A percentile compares a stretch with the other conserved stretches of the same genome.
phyloP scores from a whole-genome alignment of 768 basidiomycete genomes.

The Hericium rajendrae region DNA sequence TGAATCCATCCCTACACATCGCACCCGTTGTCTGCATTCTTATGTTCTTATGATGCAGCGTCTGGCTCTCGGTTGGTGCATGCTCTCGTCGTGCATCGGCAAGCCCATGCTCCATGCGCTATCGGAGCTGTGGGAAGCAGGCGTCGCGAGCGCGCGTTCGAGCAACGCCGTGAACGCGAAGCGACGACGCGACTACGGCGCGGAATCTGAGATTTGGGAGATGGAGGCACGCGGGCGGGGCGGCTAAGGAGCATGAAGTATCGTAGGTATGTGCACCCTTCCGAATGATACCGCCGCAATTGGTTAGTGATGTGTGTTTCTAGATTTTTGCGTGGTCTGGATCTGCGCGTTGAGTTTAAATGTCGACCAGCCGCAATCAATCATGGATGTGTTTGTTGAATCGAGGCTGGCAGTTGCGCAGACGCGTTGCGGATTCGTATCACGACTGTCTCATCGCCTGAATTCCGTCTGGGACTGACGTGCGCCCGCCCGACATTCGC shows the following conservation, averaged over 20 bases:
- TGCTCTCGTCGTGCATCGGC: conserved; percentile 61
- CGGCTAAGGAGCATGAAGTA: conserved; percentile 8
- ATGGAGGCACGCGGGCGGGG: conserved; percentile 37
- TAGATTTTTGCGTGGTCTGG: no score
- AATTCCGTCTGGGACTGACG: no score
- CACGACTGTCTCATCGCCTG: no score
- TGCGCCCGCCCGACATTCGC: no score
- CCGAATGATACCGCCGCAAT: no score
- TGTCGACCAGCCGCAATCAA: no score
- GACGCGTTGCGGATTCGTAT: no score
- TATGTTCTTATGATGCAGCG: conserved; percentile 21
- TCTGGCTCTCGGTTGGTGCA: conserved; percentile 50
- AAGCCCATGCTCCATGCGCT: conserved; percentile 35
- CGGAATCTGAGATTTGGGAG: conserved; percentile 51
- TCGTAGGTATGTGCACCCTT: no score
- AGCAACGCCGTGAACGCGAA: conserved; percentile 12
- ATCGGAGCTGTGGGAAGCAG: conserved; percentile 38
- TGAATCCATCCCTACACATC: conserved; percentile 18
- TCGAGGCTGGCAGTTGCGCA: no score
- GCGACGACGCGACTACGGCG: conserved; percentile 28
- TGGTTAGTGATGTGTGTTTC: no score
- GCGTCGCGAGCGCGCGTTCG: conserved; percentile 30
- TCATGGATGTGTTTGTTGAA: no score
- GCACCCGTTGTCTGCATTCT: conserved; percentile 1
- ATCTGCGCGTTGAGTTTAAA: no score